Evolutionary conservation across 495 filamentous ascomycete species (phyloP).

Genomic region (Penicillium roqueforti): DNA sequence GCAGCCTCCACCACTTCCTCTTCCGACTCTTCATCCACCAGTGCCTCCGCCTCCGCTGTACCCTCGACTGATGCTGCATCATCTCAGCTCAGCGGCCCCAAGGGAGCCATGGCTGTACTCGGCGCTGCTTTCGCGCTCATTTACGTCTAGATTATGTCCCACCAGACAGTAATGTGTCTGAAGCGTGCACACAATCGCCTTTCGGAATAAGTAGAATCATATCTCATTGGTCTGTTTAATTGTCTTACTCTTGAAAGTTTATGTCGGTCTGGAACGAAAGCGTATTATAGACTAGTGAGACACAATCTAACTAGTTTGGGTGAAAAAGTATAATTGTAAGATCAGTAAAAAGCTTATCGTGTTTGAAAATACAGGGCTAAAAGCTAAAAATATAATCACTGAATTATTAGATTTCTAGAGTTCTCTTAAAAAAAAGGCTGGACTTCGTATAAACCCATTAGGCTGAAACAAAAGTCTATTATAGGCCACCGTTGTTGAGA

Average conservation of each 20-base stretch:
- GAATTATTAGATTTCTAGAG: no score
- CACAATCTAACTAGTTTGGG: neutral
- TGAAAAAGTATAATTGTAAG: no score
- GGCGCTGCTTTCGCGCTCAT: constrained; percentile 13
- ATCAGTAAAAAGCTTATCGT: no score
- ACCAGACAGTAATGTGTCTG: neutral
- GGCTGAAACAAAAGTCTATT: no score
- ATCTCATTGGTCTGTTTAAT: neutral
- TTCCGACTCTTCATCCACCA: neutral
- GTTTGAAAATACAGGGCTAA: no score
- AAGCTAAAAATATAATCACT: no score
- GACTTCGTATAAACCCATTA: no score
- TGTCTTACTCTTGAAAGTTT: neutral
- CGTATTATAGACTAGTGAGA: neutral
- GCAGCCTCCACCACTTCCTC: neutral
- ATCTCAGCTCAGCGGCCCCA: constrained; percentile 8
- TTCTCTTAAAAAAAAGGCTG: no score
- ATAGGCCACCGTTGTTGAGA: no score
- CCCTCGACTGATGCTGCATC: constrained; percentile 6
- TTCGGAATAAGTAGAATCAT: neutral
- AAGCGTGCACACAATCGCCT: neutral
- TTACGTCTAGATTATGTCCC: neutral
- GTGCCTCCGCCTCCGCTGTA: neutral
- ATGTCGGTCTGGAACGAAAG: neutral
- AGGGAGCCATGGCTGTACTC: constrained; percentile 9